Evolutionary conservation across 768 basidiomycete genomes (phyloP).

Genomic region (Sutorius australiensis): DNA sequence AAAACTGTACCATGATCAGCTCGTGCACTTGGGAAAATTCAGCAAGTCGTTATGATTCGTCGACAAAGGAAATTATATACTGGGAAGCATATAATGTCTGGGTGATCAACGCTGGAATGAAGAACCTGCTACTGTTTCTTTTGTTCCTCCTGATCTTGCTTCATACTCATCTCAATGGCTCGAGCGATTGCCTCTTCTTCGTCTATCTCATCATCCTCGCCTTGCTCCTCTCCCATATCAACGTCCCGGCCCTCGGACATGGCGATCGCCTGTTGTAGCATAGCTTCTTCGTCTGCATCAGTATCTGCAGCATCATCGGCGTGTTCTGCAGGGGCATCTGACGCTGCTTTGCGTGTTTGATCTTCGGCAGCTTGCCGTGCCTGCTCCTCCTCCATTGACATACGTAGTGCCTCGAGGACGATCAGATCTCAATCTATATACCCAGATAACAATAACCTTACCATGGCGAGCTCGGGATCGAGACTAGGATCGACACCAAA

Average conservation of each 20-base stretch:
- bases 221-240: constrained; percentile 46
- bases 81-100: not conserved
- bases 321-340: constrained; percentile 21
- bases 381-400: constrained; percentile 95
- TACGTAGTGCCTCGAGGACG: constrained; percentile 73
- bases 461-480: constrained; percentile 97
- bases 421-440: not conserved
- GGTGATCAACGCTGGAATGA: not conserved
- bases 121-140: constrained; percentile 26
- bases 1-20: not conserved
- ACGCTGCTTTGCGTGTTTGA: constrained; percentile 28
- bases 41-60: not conserved
- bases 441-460: constrained; percentile 31
- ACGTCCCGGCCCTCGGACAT: constrained; percentile 61
- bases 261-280: constrained; percentile 73
- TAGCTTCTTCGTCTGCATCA: constrained; percentile 74
- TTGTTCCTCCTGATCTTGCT: constrained; percentile 49
- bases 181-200: constrained; percentile 89
- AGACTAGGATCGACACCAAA: constrained; percentile 93
- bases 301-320: constrained; percentile 38
- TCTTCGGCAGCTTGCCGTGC: constrained; percentile 62
- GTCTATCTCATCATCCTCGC: constrained; percentile 65
- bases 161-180: constrained; percentile 95
- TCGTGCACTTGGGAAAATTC: not conserved
- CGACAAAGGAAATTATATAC: constrained; percentile 3